Percentiles rank a stretch among this genome's conserved stretches.
Evolutionary conservation across 2,329 filamentous ascomycete species (phyloP).

Genomic region (Neofusicoccum sp.): DNA sequence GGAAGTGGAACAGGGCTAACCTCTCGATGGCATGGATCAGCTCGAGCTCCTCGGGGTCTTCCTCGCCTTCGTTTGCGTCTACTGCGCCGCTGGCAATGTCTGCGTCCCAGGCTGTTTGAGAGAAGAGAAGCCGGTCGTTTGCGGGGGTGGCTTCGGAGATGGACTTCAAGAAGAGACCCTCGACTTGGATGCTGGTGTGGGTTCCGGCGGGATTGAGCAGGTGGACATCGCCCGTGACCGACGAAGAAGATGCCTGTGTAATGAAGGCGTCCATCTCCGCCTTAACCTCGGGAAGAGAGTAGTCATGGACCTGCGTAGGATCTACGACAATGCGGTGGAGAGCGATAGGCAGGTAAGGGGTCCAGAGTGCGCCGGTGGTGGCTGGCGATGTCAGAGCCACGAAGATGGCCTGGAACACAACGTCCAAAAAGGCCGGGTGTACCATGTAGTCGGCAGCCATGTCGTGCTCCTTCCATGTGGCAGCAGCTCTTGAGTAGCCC

Average conservation of each 20-base stretch:
- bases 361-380: constrained; percentile 30
- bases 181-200: neutral
- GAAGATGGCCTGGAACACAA: constrained; percentile 35
- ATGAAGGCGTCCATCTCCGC: neutral
- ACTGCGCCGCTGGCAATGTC: neutral
- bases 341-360: constrained; percentile 28
- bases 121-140: neutral
- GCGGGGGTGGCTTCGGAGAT: neutral
- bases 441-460: neutral
- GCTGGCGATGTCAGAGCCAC: constrained; percentile 34
- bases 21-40: neutral
- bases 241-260: neutral
- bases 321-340: constrained; percentile 30
- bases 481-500: constrained; percentile 14
- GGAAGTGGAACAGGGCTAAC: neutral
- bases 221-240: neutral
- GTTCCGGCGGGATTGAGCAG: neutral
- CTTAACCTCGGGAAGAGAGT: neutral
- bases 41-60: neutral
- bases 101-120: neutral
- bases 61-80: neutral
- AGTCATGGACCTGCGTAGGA: constrained; percentile 12
- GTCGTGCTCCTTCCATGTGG: neutral
- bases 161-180: neutral
- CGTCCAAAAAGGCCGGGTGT: constrained; percentile 37